Evolutionary conservation across 345 rosid species (phyloP).

Genomic region (Erysimum cheiranthoides): DNA sequence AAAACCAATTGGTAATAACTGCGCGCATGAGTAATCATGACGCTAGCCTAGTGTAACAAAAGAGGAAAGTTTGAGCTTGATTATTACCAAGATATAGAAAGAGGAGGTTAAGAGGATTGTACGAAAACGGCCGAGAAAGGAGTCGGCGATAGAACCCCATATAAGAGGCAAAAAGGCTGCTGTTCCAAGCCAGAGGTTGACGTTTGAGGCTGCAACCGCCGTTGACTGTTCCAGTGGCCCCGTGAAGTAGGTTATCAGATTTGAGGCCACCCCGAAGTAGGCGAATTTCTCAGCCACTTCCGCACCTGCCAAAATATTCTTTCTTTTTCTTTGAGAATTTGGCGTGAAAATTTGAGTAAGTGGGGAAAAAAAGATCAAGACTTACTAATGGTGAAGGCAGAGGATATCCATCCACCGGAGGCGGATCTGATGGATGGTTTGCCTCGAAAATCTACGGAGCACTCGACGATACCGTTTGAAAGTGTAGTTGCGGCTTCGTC

Average conservation of each 20-base stretch:
- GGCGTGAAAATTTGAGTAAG: too few relatives aligned
- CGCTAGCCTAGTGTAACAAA: neutral
- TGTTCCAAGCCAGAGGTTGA: conserved; percentile 53
- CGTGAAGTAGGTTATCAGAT: conserved; percentile 52
- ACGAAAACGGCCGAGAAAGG: conserved; percentile 58
- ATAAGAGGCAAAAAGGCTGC: conserved; percentile 50
- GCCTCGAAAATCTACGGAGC: conserved; percentile 27
- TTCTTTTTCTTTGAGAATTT: neutral
- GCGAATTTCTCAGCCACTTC: conserved; percentile 57
- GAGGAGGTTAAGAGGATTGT: conserved; percentile 49
- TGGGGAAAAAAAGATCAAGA: neutral
- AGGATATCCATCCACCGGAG: conserved; percentile 25
- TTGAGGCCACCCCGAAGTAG: conserved; percentile 47
- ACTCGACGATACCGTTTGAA: neutral
- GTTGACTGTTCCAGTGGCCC: conserved; percentile 54
- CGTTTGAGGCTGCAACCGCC: conserved; percentile 54
- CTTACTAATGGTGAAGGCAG: conserved; percentile 23
- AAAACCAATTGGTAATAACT: too few relatives aligned
- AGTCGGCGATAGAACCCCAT: conserved; percentile 56
- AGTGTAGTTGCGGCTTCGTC: conserved; percentile 24
- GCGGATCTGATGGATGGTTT: conserved; percentile 23
- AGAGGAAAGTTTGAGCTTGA: neutral
- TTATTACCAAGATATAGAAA: conserved; percentile 44
- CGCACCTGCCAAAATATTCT: conserved; percentile 40
- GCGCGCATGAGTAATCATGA: too few relatives aligned